A percentile compares a stretch with the other conserved stretches of the same genome.
Evolutionary conservation across 1,284 basidiomycete species (phyloP).

Genomic region (Microbotryum scabiosae): DNA sequence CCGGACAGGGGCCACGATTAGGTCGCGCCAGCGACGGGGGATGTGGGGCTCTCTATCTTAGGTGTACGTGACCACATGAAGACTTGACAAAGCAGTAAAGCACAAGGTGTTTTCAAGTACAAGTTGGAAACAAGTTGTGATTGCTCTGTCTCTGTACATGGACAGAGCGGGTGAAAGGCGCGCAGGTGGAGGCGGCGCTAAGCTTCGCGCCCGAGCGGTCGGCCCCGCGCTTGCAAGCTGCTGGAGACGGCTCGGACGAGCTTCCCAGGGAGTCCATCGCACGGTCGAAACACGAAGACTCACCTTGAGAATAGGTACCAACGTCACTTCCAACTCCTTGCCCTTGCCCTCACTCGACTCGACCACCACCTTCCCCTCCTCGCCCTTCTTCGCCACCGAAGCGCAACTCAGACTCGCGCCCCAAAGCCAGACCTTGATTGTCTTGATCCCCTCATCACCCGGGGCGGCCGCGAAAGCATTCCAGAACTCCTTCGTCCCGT

Average conservation of each 20-base stretch:
- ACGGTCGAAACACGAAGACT: background rate
- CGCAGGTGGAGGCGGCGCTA: slow-evolving; percentile 13
- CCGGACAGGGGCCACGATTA: background rate
- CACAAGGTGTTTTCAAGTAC: background rate
- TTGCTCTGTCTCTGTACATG: no score
- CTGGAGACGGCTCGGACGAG: background rate
- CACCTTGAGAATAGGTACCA: slow-evolving; percentile 2
- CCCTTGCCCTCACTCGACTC: background rate
- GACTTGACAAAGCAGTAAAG: no score
- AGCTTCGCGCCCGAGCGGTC: slow-evolving; percentile 7
- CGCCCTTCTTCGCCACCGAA: background rate
- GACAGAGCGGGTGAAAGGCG: background rate
- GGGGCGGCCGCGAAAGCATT: slow-evolving; percentile 1
- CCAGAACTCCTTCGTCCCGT: slow-evolving; percentile 14
- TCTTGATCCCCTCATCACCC: background rate
- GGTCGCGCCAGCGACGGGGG: background rate
- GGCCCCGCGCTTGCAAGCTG: background rate
- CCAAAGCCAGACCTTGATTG: background rate
- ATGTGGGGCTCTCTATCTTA: no score
- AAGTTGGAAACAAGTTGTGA: background rate
- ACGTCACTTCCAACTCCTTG: background rate
- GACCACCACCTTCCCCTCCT: background rate
- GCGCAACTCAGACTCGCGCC: background rate
- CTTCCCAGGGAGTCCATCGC: no score
- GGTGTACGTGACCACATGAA: no score